A percentile compares a stretch with the other conserved stretches of the same genome.
These are phyloP conservation scores for Drechslerella dactyloides DNA, from an alignment of 2,329 filamentous ascomycete genomes.

Conservation along the genomic window DNA sequence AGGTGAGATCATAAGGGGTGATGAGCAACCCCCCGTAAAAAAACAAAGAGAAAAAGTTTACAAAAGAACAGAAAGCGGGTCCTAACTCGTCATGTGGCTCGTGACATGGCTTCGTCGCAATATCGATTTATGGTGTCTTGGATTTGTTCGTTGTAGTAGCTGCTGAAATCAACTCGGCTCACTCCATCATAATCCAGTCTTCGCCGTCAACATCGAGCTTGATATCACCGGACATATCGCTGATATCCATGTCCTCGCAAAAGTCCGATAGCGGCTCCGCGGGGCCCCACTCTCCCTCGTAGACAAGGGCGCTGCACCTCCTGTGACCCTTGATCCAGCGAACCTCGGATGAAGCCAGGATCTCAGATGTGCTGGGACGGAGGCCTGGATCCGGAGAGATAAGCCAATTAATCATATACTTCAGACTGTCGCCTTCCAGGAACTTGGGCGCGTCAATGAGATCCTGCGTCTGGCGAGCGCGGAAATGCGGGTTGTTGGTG, in stretches of 20 bases:
- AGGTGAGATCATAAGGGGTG: constrained; percentile 30
- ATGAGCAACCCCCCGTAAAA: no score
- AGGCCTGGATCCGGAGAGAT: constrained; percentile 75
- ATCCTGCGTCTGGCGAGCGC: constrained; percentile 60
- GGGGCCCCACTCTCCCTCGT: constrained; percentile 94
- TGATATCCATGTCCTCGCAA: constrained; percentile 70
- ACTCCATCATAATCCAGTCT: constrained; percentile 50
- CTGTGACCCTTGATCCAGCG: constrained; percentile 79
- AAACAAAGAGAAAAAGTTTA: constrained; percentile 18
- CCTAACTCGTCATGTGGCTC: constrained; percentile 21
- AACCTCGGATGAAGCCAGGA: constrained; percentile 75
- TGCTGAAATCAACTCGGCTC: constrained; percentile 13
- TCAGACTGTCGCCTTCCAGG: constrained; percentile 88
- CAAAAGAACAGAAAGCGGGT: constrained; percentile 14
- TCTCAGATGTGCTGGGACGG: constrained; percentile 75
- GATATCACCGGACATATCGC: constrained; percentile 52
- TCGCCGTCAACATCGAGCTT: constrained; percentile 37
- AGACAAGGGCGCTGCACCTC: constrained; percentile 88
- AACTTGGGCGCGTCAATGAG: constrained; percentile 77
- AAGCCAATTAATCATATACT: constrained; percentile 86
- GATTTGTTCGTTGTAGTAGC: neutral
- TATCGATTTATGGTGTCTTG: neutral
- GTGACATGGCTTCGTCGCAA: constrained; percentile 27
- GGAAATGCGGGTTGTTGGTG: constrained; percentile 50
- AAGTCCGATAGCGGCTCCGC: constrained; percentile 67